phyloP scores from a whole-genome alignment of 345 rosid species.

The Hibiscus trionum region DNA sequence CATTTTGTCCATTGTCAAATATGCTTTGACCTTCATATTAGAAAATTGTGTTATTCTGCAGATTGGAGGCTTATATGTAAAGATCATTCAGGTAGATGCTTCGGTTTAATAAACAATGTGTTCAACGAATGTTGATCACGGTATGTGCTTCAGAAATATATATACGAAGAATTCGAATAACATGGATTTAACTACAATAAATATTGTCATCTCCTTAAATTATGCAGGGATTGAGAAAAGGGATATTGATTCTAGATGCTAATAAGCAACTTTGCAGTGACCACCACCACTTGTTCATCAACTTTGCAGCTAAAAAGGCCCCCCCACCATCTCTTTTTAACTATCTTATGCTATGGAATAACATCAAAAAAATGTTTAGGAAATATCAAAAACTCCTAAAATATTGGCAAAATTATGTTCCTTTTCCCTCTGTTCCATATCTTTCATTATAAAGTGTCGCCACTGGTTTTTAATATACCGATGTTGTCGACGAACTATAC shows the following conservation, averaged over 20 bases:
- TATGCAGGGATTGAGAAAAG: constrained; percentile 9
- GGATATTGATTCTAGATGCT: constrained; percentile 16
- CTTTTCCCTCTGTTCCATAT: background rate
- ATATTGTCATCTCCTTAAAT: background rate
- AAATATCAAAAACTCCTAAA: background rate
- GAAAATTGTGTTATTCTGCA: background rate
- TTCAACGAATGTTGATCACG: background rate
- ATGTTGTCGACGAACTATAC: too few relatives aligned
- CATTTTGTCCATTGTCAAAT: background rate
- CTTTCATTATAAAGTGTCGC: background rate
- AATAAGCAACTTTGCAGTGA: constrained; percentile 4
- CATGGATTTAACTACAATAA: background rate
- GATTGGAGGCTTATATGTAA: background rate
- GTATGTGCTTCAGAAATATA: background rate
- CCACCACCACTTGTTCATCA: constrained; percentile 11
- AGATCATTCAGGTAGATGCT: constrained; percentile 1
- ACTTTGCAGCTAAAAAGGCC: background rate
- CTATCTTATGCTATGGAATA: background rate
- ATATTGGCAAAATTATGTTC: background rate
- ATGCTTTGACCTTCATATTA: background rate
- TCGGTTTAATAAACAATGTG: background rate
- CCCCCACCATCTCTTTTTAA: background rate
- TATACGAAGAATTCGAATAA: background rate
- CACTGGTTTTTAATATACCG: too few relatives aligned
- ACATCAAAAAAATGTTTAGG: background rate